Conservation (phyloP, 805 yeast species). For the Kodamaea sagamina region DNA sequence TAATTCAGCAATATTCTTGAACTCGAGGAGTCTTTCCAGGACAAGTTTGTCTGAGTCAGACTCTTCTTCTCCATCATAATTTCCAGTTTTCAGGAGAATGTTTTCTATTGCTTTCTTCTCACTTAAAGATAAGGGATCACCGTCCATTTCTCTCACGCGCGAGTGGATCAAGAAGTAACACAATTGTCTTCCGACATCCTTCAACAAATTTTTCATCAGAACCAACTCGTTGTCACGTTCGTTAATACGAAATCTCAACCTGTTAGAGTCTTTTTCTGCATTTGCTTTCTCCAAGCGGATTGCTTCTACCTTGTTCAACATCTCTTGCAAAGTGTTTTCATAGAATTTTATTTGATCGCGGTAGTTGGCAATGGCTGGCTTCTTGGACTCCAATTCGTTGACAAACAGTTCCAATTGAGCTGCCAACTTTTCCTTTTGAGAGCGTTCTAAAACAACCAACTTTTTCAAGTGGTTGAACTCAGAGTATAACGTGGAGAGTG, state of each 20-base stretch:
- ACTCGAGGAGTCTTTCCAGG: constrained; percentile 70
- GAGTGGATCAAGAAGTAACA: constrained; percentile 70
- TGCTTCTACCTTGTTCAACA: constrained; percentile 51
- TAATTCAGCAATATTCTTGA: constrained; percentile 65
- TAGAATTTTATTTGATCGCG: constrained; percentile 57
- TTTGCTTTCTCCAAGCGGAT: constrained; percentile 53
- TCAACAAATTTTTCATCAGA: constrained; percentile 55
- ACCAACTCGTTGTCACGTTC: constrained; percentile 51
- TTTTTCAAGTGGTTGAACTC: constrained; percentile 66
- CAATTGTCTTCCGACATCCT: constrained; percentile 82
- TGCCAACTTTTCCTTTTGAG: constrained; percentile 70
- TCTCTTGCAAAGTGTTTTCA: constrained; percentile 56
- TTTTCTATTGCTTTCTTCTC: constrained; percentile 67
- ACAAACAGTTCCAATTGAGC: constrained; percentile 70
- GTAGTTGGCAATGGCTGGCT: constrained; percentile 74
- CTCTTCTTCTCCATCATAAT: constrained; percentile 28
- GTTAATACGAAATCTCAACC: constrained; percentile 32
- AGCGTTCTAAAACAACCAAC: constrained; percentile 66
- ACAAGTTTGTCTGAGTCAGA: constrained; percentile 75
- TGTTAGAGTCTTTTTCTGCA: constrained; percentile 38
- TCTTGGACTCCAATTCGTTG: constrained; percentile 71
- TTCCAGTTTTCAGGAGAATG: constrained; percentile 46
- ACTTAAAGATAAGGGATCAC: constrained; percentile 59
- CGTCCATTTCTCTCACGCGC: constrained; percentile 55
- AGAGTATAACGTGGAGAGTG: constrained; percentile 64